Conservation (phyloP, 2,329 filamentous ascomycete species). For the Aureobasidium sp. region DNA sequence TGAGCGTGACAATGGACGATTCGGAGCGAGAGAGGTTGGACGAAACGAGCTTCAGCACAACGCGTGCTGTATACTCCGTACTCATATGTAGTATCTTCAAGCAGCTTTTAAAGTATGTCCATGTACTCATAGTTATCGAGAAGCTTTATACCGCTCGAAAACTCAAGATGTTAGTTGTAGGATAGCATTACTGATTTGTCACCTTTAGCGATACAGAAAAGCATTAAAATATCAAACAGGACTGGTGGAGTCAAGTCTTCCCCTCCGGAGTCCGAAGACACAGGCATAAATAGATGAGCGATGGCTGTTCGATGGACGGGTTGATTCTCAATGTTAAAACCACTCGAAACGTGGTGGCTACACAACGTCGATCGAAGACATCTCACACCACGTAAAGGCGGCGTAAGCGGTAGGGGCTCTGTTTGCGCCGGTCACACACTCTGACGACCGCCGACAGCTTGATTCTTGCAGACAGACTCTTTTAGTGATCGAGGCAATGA, state of each 20-base stretch:
- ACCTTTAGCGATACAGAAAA: background rate
- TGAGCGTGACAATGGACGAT: no score
- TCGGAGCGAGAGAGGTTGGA: background rate
- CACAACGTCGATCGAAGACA: background rate
- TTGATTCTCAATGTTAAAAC: background rate
- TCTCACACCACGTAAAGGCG: background rate
- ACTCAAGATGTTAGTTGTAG: background rate
- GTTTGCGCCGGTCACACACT: background rate
- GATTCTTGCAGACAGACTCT: background rate
- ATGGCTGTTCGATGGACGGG: background rate
- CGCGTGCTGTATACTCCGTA: no score
- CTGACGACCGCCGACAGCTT: background rate
- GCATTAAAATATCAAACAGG: background rate
- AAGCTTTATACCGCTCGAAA: no score
- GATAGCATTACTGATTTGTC: background rate
- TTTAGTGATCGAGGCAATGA: background rate
- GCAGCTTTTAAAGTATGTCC: no score
- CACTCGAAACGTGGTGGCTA: background rate
- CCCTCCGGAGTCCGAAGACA: background rate
- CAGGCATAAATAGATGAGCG: background rate
- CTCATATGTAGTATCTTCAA: no score
- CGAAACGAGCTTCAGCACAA: background rate
- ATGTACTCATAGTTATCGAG: no score
- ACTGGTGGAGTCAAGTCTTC: background rate
- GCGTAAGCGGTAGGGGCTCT: background rate